Evolutionary conservation across 2,329 filamentous ascomycete species (phyloP).

Genomic region (Aspergillus sp.): DNA sequence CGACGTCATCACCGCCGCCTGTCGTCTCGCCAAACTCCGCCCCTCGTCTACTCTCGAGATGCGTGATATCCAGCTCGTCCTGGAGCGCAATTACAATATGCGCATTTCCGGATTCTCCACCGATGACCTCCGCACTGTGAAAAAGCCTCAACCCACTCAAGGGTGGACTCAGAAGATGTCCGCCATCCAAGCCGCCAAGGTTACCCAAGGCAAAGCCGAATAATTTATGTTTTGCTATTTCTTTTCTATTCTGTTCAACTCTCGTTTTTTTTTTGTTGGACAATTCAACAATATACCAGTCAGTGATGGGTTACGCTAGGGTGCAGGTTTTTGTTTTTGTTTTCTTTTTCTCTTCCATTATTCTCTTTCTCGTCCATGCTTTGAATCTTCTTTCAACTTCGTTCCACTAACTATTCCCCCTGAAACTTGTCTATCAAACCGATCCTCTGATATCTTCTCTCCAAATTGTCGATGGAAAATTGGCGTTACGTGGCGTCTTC

Average conservation of each 20-base stretch:
- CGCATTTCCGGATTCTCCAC: conserved; percentile 91
- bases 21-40: conserved; percentile 88
- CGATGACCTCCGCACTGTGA: conserved; percentile 89
- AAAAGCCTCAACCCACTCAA: conserved; percentile 84
- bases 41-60: conserved; percentile 88
- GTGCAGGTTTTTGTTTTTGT: background rate
- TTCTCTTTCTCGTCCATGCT: background rate
- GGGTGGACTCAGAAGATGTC: conserved; percentile 98
- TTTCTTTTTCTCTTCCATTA: background rate
- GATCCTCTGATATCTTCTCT: background rate
- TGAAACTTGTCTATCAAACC: no score
- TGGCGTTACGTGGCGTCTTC: background rate
- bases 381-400: no score
- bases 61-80: conserved; percentile 77
- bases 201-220: conserved; percentile 46
- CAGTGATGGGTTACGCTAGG: background rate
- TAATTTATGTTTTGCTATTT: conserved; percentile 15
- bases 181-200: conserved; percentile 91
- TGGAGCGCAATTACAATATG: conserved; percentile 85
- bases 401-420: background rate
- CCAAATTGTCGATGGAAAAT: background rate
- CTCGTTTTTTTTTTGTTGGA: background rate
- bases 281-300: background rate
- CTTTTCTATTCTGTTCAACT: background rate
- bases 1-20: conserved; percentile 80